Evolutionary conservation across 805 yeast species (phyloP).

Genomic region (Sporopachydermia quercuum): DNA sequence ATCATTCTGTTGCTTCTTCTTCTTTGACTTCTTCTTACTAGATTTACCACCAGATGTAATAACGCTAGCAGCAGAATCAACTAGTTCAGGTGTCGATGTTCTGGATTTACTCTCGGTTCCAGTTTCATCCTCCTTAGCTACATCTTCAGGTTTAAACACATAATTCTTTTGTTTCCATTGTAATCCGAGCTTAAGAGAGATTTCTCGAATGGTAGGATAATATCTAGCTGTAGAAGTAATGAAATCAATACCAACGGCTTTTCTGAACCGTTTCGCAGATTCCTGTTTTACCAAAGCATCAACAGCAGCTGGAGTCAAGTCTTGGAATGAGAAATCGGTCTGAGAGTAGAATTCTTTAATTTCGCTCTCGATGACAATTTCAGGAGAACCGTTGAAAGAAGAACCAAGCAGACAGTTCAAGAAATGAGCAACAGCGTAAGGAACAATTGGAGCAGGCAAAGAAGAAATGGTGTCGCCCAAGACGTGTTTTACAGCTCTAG

Average conservation of each 20-base stretch:
- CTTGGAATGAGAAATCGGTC: slow-evolving; percentile 26
- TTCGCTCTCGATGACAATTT: slow-evolving; percentile 26
- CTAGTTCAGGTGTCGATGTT: slow-evolving; percentile 6
- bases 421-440: slow-evolving; percentile 51
- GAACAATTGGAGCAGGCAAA: slow-evolving; percentile 39
- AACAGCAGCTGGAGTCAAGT: slow-evolving; percentile 32
- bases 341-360: slow-evolving; percentile 27
- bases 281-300: slow-evolving; percentile 31
- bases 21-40: slow-evolving; percentile 12
- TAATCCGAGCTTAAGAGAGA: slow-evolving; percentile 68
- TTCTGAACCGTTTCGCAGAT: slow-evolving; percentile 51
- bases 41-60: background rate
- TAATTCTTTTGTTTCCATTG: slow-evolving; percentile 56
- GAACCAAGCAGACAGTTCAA: slow-evolving; percentile 57
- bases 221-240: slow-evolving; percentile 19
- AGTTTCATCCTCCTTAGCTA: background rate
- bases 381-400: slow-evolving; percentile 26
- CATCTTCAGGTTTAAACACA: slow-evolving; percentile 18
- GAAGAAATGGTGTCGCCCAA: slow-evolving; percentile 32
- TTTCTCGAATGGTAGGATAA: slow-evolving; percentile 45
- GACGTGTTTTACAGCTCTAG: slow-evolving; percentile 68
- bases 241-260: slow-evolving; percentile 38
- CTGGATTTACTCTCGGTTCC: background rate
- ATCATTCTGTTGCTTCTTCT: slow-evolving; percentile 21
- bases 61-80: background rate